Evolutionary conservation across 192 early-diverging fungal species (phyloP).

Genomic region (Coemansia sp.): DNA sequence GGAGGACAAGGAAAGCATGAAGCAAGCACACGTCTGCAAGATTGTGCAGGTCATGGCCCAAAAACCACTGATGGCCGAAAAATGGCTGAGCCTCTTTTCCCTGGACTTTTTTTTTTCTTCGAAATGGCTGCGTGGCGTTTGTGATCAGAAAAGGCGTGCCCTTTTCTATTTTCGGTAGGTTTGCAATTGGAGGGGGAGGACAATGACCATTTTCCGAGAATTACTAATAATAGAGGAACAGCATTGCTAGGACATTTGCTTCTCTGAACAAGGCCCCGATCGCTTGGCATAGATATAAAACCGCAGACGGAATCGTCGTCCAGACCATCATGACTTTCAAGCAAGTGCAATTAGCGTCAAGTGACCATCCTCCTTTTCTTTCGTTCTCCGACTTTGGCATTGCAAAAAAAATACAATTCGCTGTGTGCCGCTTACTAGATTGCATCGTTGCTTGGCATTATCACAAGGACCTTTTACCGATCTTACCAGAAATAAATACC

Average conservation of each 20-base stretch:
- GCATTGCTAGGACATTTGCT: conserved; percentile 2
- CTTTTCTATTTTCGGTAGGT: conserved; percentile 28
- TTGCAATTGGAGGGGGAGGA: neutral
- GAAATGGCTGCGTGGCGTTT: conserved; percentile 5
- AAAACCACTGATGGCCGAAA: neutral
- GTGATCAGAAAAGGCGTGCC: neutral
- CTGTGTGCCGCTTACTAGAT: neutral
- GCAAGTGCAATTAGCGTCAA: conserved; percentile 2
- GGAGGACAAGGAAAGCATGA: conserved; percentile 6
- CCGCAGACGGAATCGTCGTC: conserved; percentile 12
- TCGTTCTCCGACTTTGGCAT: neutral
- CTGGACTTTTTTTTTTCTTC: neutral
- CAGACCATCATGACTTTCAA: conserved; percentile 2
- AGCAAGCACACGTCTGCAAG: neutral
- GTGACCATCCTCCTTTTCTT: neutral
- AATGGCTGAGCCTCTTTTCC: neutral
- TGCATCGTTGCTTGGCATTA: conserved; percentile 6
- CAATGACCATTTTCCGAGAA: neutral
- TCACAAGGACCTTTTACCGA: conserved; percentile 1
- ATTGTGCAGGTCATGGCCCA: conserved; percentile 4
- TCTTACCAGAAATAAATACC: neutral
- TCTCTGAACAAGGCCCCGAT: conserved; percentile 4
- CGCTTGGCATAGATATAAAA: conserved; percentile 33
- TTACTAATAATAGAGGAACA: conserved; percentile 27
- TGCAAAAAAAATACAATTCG: neutral